These are phyloP conservation scores for Aspergillus taichungensis DNA, from an alignment of 495 filamentous ascomycete genomes.

Conservation along the genomic window DNA sequence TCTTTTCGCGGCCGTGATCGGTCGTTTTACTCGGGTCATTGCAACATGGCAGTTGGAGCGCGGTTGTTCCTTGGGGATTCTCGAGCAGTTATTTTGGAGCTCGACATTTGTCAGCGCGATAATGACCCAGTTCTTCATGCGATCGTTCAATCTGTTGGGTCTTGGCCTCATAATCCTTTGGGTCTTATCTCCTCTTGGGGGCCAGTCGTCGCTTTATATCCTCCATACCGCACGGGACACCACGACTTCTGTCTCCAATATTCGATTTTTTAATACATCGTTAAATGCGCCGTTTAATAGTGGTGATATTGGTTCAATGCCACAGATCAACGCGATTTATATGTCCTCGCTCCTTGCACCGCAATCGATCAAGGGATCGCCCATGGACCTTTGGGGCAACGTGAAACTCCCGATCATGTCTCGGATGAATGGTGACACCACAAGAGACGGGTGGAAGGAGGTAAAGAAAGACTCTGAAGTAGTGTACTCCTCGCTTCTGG, in stretches of 20 bases:
- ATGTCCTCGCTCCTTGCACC: background rate
- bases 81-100: background rate
- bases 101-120: background rate
- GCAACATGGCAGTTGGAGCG: background rate
- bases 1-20: background rate
- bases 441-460: too few relatives aligned
- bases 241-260: too few relatives aligned
- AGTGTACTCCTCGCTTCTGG: too few relatives aligned
- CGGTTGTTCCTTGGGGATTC: background rate
- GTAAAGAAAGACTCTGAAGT: too few relatives aligned
- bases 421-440: too few relatives aligned
- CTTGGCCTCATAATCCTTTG: background rate
- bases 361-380: background rate
- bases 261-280: too few relatives aligned
- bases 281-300: too few relatives aligned
- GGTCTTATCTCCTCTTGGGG: background rate
- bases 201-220: conserved; percentile 1
- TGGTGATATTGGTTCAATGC: too few relatives aligned
- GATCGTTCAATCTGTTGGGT: background rate
- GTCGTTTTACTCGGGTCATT: background rate
- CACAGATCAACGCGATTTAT: background rate
- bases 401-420: background rate
- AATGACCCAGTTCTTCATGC: background rate
- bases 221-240: background rate
- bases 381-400: background rate